phyloP scores from a whole-genome alignment of 1,284 basidiomycete genomes.

The Gomphus bonarii region DNA sequence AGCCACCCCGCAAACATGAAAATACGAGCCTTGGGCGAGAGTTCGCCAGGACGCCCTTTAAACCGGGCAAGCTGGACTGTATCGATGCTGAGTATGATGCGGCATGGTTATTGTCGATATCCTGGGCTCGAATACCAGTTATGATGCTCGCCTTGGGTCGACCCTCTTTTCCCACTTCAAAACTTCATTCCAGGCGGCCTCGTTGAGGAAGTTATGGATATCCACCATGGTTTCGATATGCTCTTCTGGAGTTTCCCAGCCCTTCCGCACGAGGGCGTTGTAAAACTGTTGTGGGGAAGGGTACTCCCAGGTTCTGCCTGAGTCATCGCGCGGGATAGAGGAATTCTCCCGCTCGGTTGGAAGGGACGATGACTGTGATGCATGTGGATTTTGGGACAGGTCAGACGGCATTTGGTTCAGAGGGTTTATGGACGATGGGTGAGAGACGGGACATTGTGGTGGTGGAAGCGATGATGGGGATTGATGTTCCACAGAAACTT shows the following conservation, averaged over 20 bases:
- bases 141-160: conserved; percentile 37
- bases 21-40: conserved; percentile 82
- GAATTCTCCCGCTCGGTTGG: conserved; percentile 72
- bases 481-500: conserved; percentile 38
- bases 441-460: conserved; percentile 38
- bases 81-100: conserved; percentile 22
- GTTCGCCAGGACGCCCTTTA: conserved; percentile 83
- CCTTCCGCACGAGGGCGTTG: conserved; percentile 93
- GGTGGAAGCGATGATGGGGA: conserved; percentile 12
- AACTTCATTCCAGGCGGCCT: conserved; percentile 94
- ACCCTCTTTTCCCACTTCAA: conserved; percentile 83
- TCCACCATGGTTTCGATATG: conserved; percentile 96
- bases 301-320: conserved; percentile 78
- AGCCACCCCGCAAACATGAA: conserved; percentile 80
- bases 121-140: neutral
- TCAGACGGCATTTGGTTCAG: conserved; percentile 80
- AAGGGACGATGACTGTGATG: conserved; percentile 49
- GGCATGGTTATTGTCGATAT: neutral
- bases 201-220: conserved; percentile 98
- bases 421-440: conserved; percentile 52
- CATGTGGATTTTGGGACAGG: conserved; percentile 59
- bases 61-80: conserved; percentile 72
- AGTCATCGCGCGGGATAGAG: conserved; percentile 72
- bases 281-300: conserved; percentile 98
- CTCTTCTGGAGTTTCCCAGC: conserved; percentile 96